Percentiles rank a stretch among this genome's conserved stretches.
Conservation (phyloP, 495 filamentous ascomycete species). For the Geoglossum glabrum region DNA sequence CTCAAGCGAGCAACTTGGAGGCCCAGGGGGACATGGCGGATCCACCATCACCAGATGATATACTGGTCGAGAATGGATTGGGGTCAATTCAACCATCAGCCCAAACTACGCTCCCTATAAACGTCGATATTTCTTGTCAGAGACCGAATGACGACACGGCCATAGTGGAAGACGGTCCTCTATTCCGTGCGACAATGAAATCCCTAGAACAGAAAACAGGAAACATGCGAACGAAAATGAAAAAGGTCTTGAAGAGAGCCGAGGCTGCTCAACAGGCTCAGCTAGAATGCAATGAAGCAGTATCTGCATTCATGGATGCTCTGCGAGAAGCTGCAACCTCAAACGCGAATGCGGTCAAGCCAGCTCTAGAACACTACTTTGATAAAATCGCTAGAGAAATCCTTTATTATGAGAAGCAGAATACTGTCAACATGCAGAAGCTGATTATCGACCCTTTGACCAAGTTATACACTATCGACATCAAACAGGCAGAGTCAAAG, state of each 20-base stretch:
- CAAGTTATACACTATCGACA: slow-evolving; percentile 82
- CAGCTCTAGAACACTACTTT: slow-evolving; percentile 93
- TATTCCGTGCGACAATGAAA: slow-evolving; percentile 96
- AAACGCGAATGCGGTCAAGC: slow-evolving; percentile 87
- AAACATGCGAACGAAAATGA: slow-evolving; percentile 48
- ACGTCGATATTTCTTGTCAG: slow-evolving; percentile 66
- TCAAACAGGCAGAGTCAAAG: slow-evolving; percentile 93
- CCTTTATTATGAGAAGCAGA: slow-evolving; percentile 64
- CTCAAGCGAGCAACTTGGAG: slow-evolving; percentile 50
- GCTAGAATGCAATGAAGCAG: slow-evolving; percentile 61
- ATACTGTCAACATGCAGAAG: slow-evolving; percentile 65
- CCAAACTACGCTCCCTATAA: slow-evolving; percentile 25
- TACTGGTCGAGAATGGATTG: slow-evolving; percentile 24
- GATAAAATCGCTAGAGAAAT: slow-evolving; percentile 92
- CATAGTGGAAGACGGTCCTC: slow-evolving; percentile 72
- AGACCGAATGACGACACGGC: slow-evolving; percentile 76
- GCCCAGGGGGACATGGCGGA: slow-evolving; percentile 32
- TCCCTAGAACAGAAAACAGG: slow-evolving; percentile 89
- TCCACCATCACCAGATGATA: slow-evolving; percentile 42
- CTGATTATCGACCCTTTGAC: slow-evolving; percentile 85
- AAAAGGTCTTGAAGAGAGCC: slow-evolving; percentile 81
- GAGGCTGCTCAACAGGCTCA: slow-evolving; percentile 72
- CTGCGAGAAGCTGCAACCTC: slow-evolving; percentile 72
- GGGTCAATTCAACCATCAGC: slow-evolving; percentile 21
- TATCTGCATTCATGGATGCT: slow-evolving; percentile 65